These are phyloP conservation scores for Pseudocohnilembus persalinus DNA, from an alignment of 169 alveolate species.

Conservation along the genomic window DNA sequence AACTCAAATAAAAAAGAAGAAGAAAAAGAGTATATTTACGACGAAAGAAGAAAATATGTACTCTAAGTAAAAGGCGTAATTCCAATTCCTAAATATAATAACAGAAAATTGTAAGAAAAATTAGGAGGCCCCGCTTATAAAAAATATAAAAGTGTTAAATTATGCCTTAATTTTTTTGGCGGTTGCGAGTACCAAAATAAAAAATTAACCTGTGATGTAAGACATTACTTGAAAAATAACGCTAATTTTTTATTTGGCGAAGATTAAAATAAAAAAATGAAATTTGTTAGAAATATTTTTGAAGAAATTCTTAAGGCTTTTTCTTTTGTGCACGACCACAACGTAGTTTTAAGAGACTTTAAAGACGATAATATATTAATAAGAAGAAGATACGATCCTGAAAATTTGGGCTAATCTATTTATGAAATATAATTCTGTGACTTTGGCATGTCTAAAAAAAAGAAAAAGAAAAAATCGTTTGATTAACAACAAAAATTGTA, in stretches of 20 bases:
- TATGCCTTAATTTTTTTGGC: not conserved
- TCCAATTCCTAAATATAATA: not conserved
- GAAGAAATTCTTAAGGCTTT: not conserved
- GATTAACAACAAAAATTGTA: too few species aligned
- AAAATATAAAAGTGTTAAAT: not conserved
- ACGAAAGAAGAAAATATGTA: not conserved
- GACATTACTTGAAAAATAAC: not conserved
- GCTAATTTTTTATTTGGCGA: not conserved
- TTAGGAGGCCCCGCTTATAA: not conserved
- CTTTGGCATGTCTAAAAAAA: not conserved
- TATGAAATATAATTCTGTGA: not conserved
- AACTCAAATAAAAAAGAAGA: not conserved
- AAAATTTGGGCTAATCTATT: not conserved
- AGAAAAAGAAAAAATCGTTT: not conserved
- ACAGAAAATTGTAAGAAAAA: not conserved
- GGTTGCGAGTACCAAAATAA: not conserved
- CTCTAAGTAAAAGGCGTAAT: not conserved
- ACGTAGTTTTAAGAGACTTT: not conserved
- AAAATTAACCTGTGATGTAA: not conserved
- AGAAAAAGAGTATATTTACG: not conserved
- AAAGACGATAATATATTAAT: not conserved
- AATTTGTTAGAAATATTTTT: not conserved
- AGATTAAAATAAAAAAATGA: too few species aligned
- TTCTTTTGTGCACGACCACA: not conserved
- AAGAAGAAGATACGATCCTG: not conserved